These are phyloP conservation scores for Taxillus chinensis DNA, from an alignment of 164 flowering plant species.

Conservation along the genomic window DNA sequence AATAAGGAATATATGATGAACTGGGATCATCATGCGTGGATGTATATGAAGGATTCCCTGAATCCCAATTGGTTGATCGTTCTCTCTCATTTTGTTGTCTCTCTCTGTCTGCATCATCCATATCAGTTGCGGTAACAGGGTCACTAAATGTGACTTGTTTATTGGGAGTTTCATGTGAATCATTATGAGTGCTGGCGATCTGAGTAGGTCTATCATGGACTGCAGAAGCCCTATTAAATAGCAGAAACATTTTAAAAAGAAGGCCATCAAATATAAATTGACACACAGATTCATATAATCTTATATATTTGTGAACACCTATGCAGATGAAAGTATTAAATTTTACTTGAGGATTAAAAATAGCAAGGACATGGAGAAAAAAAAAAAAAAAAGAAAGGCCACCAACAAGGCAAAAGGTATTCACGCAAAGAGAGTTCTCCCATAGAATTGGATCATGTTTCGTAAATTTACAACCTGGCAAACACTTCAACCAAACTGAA, in stretches of 20 bases:
- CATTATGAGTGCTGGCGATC: conserved; percentile 16
- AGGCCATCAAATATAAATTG: not conserved
- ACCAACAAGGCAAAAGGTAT: too few species aligned
- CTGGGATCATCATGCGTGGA: conserved; percentile 50
- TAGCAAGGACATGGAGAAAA: too few species aligned
- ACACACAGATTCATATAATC: not conserved
- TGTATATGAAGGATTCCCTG: conserved; percentile 47
- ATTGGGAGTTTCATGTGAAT: conserved; percentile 29
- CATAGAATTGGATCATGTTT: too few species aligned
- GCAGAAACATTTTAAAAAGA: not conserved
- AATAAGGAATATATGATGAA: conserved; percentile 57
- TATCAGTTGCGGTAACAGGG: conserved; percentile 45
- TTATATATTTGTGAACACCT: too few species aligned
- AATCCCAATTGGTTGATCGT: conserved; percentile 48
- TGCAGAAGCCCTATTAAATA: conserved; percentile 30
- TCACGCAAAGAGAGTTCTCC: too few species aligned
- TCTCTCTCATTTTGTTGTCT: conserved; percentile 46
- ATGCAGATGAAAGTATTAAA: too few species aligned
- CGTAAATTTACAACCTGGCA: too few species aligned
- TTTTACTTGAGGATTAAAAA: too few species aligned
- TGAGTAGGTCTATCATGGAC: conserved; percentile 28
- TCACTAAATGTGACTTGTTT: conserved; percentile 59
- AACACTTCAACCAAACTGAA: too few species aligned
- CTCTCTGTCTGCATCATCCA: conserved; percentile 44
- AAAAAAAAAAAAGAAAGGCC: too few species aligned